Percentiles rank a stretch among this genome's conserved stretches.
Evolutionary conservation across 1,139 yeast species (phyloP).

Genomic region (Saccharomycopsis hybrid): DNA sequence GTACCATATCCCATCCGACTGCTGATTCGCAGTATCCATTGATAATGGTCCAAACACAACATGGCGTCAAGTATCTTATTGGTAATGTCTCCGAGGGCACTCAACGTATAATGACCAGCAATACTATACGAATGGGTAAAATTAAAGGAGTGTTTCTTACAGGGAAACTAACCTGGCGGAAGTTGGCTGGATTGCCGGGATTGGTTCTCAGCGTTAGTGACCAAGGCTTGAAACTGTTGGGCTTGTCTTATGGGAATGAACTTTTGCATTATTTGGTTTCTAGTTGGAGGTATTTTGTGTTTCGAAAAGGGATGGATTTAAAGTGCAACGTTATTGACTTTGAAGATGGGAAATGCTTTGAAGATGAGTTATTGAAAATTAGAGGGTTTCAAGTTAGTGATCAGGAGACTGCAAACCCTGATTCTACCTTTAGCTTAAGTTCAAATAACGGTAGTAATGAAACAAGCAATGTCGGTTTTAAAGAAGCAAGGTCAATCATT

Average conservation of each 20-base stretch:
- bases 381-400: slow-evolving; percentile 10
- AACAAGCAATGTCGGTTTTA: background rate
- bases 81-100: slow-evolving; percentile 86
- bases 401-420: background rate
- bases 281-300: slow-evolving; percentile 87
- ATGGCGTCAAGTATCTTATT: slow-evolving; percentile 59
- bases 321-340: slow-evolving; percentile 36
- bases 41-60: slow-evolving; percentile 42
- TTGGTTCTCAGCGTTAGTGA: slow-evolving; percentile 79
- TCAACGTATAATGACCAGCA: slow-evolving; percentile 62
- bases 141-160: slow-evolving; percentile 65
- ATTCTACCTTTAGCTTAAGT: background rate
- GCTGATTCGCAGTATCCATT: slow-evolving; percentile 57
- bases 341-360: slow-evolving; percentile 33
- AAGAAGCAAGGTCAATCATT: background rate
- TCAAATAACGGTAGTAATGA: background rate
- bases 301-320: slow-evolving; percentile 65
- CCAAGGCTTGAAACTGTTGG: slow-evolving; percentile 52
- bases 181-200: slow-evolving; percentile 88
- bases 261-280: slow-evolving; percentile 51
- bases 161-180: slow-evolving; percentile 67
- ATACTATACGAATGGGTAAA: slow-evolving; percentile 42
- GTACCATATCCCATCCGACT: slow-evolving; percentile 36
- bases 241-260: slow-evolving; percentile 39
- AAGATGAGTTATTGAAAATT: slow-evolving; percentile 49